phyloP scores from a whole-genome alignment of 108 stramenopile genomes.

The Conticribra weissflogii region DNA sequence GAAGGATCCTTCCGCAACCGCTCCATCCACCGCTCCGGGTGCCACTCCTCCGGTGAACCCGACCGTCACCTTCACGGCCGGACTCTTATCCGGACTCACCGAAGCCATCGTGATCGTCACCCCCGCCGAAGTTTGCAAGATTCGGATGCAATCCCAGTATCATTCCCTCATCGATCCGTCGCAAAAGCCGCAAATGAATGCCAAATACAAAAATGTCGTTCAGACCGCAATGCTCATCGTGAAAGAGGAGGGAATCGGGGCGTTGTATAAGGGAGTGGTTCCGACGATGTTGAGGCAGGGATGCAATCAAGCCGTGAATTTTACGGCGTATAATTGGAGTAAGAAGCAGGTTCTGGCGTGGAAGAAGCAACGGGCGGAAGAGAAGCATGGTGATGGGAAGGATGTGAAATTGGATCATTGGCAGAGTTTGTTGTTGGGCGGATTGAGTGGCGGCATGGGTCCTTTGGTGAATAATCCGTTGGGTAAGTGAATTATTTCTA shows the following conservation, averaged over 20 bases:
- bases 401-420: constrained; percentile 68
- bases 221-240: constrained; percentile 89
- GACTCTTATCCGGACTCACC: constrained; percentile 88
- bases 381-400: constrained; percentile 7
- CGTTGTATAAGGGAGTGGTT: constrained; percentile 92
- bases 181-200: constrained; percentile 59
- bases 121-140: constrained; percentile 92
- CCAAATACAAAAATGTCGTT: constrained; percentile 92
- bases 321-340: constrained; percentile 89
- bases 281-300: constrained; percentile 98
- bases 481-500: constrained; percentile 24
- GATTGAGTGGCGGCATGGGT: constrained; percentile 93
- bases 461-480: constrained; percentile 94
- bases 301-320: constrained; percentile 98
- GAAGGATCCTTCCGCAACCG: too few species aligned
- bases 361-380: constrained; percentile 38
- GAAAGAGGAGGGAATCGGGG: constrained; percentile 91
- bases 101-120: constrained; percentile 89
- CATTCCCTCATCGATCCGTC: constrained; percentile 87
- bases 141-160: constrained; percentile 94
- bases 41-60: constrained; percentile 21
- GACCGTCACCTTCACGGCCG: constrained; percentile 82
- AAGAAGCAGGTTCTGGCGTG: constrained; percentile 60
- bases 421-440: constrained; percentile 93
- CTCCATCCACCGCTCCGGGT: constrained; percentile 1